These are phyloP conservation scores for Miscanthus lutarioriparius DNA, from an alignment of 176 grass and related monocot species.

Conservation along the genomic window DNA sequence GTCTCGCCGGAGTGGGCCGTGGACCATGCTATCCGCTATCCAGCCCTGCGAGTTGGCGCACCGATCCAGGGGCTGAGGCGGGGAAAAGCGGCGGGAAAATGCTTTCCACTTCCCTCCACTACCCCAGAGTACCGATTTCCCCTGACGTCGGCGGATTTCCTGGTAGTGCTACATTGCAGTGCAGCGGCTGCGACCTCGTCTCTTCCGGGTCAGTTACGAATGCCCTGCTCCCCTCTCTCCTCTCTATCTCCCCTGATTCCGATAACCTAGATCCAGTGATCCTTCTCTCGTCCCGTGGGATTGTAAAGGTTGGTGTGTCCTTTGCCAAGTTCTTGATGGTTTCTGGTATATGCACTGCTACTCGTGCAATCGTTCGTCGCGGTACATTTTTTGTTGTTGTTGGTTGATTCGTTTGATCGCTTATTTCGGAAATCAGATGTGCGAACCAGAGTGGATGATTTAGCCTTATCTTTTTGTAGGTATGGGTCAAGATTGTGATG, in stretches of 20 bases:
- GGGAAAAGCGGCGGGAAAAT: not conserved
- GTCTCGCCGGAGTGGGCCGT: not conserved
- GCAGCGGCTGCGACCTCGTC: not conserved
- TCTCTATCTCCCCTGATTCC: not conserved
- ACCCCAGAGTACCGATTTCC: not conserved
- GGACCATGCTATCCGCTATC: not conserved
- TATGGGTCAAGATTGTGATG: constrained; percentile 2
- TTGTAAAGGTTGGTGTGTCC: not conserved
- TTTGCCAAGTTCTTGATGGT: not conserved
- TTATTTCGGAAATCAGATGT: not conserved
- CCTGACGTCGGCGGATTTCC: not conserved
- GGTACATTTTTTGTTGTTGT: not conserved
- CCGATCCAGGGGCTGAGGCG: not conserved
- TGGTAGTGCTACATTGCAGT: not conserved
- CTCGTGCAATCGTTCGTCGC: not conserved
- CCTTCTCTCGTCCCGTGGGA: not conserved
- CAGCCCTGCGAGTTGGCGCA: not conserved
- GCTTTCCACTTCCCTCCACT: not conserved
- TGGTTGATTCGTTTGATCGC: not conserved
- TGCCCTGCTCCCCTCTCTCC: not conserved
- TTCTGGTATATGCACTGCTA: not conserved
- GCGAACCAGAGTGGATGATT: not conserved
- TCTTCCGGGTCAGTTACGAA: not conserved
- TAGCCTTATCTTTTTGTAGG: not conserved
- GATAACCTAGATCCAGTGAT: not conserved